Conservation (phyloP, 345 rosid genomes). For the Aquilaria sinensis region DNA sequence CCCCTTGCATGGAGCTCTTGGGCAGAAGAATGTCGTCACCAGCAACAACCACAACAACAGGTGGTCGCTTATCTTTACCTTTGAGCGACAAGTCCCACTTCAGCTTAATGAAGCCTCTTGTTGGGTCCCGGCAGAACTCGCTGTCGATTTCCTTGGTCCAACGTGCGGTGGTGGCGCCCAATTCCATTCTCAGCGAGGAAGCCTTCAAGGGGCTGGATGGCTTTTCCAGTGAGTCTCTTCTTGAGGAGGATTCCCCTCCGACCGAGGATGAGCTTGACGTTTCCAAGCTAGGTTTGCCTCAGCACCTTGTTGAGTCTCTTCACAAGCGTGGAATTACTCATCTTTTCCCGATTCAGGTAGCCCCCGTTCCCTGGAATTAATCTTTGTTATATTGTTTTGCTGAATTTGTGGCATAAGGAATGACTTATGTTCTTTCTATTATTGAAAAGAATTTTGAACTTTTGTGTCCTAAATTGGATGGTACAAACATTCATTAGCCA, state of each 20-base stretch:
- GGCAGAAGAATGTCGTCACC: constrained; percentile 1
- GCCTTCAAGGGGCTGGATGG: constrained; percentile 69
- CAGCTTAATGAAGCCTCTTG: constrained; percentile 21
- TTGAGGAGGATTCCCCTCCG: neutral
- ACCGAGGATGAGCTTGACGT: constrained; percentile 61
- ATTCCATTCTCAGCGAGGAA: constrained; percentile 80
- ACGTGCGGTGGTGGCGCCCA: constrained; percentile 70
- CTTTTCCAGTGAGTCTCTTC: constrained; percentile 20
- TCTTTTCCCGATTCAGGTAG: constrained; percentile 93
- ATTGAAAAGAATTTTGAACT: too few species aligned
- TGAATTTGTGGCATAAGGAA: too few species aligned
- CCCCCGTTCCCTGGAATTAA: neutral
- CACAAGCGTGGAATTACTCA: constrained; percentile 81
- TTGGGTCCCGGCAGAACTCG: constrained; percentile 19
- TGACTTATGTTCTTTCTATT: too few species aligned
- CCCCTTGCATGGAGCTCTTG: constrained; percentile 37
- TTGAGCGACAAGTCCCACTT: constrained; percentile 31
- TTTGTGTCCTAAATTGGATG: too few species aligned
- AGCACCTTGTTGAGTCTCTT: constrained; percentile 62
- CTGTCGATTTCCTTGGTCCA: constrained; percentile 34
- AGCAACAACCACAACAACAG: neutral
- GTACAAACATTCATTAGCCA: too few species aligned
- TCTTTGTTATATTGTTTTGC: neutral
- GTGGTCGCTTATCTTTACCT: constrained; percentile 12
- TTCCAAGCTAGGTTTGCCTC: constrained; percentile 66